Conservation (phyloP, 1,284 basidiomycete genomes). For the Baeospora myosura region DNA sequence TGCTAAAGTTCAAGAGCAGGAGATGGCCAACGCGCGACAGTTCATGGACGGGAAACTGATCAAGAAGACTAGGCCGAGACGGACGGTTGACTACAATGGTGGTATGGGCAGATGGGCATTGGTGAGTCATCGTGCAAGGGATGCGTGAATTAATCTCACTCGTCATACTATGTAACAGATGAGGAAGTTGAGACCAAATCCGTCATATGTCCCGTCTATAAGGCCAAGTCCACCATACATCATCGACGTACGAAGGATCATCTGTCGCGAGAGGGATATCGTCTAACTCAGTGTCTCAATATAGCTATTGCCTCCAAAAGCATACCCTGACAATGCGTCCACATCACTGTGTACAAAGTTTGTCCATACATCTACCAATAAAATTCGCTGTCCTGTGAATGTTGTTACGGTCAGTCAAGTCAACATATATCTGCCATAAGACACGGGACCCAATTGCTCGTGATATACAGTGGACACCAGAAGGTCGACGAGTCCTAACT, state of each 20-base stretch:
- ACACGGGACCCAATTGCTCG: constrained; percentile 1
- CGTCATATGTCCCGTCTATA: constrained; percentile 68
- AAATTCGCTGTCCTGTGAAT: constrained; percentile 94
- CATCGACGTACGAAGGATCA: constrained; percentile 58
- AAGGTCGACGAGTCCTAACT: constrained; percentile 86
- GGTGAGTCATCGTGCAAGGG: constrained; percentile 41
- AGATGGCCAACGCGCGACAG: constrained; percentile 65
- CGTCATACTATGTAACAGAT: constrained; percentile 33
- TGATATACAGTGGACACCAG: constrained; percentile 82
- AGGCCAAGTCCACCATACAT: constrained; percentile 79
- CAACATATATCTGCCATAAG: constrained; percentile 3
- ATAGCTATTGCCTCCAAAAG: constrained; percentile 87
- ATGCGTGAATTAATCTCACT: constrained; percentile 6
- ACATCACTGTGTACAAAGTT: constrained; percentile 94
- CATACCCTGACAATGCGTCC: constrained; percentile 82
- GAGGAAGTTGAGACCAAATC: constrained; percentile 68
- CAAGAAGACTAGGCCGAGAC: constrained; percentile 85
- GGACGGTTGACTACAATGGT: constrained; percentile 93
- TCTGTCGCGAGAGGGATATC: constrained; percentile 14
- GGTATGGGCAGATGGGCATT: constrained; percentile 77
- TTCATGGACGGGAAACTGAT: constrained; percentile 60
- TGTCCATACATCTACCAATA: constrained; percentile 97
- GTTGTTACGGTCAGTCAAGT: constrained; percentile 73
- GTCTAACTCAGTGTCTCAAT: constrained; percentile 14
- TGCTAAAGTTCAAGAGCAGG: constrained; percentile 65